phyloP scores from a whole-genome alignment of 257 asterid species.

The Ballota nigra region DNA sequence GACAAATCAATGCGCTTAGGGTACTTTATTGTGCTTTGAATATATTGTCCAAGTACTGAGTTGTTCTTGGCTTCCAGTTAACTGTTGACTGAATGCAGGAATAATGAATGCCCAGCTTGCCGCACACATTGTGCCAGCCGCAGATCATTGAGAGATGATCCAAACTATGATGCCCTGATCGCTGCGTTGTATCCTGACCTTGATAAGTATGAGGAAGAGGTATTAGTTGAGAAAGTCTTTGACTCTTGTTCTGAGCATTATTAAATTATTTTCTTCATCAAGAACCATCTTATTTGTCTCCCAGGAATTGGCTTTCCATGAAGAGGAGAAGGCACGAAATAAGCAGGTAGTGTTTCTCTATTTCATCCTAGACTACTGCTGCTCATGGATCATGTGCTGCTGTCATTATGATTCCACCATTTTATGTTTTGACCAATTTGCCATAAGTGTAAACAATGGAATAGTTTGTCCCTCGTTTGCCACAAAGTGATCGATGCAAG shows the following conservation, averaged over 20 bases:
- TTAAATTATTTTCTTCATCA: constrained; percentile 23
- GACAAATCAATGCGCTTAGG: constrained; percentile 99
- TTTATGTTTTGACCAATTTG: background rate
- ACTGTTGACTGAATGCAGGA: constrained; percentile 48
- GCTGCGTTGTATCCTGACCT: constrained; percentile 87
- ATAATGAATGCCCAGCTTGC: constrained; percentile 99
- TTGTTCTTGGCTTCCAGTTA: constrained; percentile 18
- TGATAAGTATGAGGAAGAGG: constrained; percentile 97
- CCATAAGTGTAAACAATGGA: background rate
- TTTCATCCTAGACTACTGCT: background rate
- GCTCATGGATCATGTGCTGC: no score
- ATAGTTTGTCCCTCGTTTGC: background rate
- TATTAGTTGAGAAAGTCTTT: constrained; percentile 32
- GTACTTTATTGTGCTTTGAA: constrained; percentile 38
- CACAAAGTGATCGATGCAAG: background rate
- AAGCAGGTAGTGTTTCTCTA: constrained; percentile 57
- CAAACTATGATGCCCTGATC: constrained; percentile 92
- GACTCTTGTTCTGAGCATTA: constrained; percentile 19
- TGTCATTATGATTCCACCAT: no score
- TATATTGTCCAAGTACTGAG: constrained; percentile 12
- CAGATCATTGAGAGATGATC: constrained; percentile 97
- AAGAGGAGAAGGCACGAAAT: constrained; percentile 92
- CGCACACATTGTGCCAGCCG: constrained; percentile 99
- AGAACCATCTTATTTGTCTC: constrained; percentile 26
- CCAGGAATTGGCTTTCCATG: constrained; percentile 94